phyloP scores from a whole-genome alignment of 2,329 filamentous ascomycete species.

The Geoglossum cookeanum region DNA sequence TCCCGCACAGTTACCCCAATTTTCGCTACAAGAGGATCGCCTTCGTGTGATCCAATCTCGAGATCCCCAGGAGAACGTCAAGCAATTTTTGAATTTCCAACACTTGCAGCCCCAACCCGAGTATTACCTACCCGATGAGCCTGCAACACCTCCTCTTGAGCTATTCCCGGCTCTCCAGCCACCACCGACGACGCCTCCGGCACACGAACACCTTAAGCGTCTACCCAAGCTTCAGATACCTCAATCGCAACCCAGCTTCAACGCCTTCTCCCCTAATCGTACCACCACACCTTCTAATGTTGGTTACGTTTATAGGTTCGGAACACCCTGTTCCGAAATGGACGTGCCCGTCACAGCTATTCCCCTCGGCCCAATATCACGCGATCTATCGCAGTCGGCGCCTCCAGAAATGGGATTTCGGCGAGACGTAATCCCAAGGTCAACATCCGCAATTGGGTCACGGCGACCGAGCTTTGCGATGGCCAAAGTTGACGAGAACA shows the following conservation, averaged over 20 bases:
- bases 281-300: conserved; percentile 28
- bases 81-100: conserved; percentile 79
- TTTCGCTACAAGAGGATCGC: conserved; percentile 51
- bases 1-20: conserved; percentile 40
- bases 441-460: conserved; percentile 13
- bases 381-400: conserved; percentile 74
- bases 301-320: conserved; percentile 50
- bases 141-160: conserved; percentile 51
- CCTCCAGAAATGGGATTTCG: conserved; percentile 80
- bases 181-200: conserved; percentile 21
- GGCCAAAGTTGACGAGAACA: conserved; percentile 13
- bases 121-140: conserved; percentile 30
- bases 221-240: conserved; percentile 40
- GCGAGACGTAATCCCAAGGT: conserved; percentile 21
- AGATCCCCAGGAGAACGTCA: conserved; percentile 83
- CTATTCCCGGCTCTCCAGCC: conserved; percentile 28
- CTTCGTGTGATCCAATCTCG: conserved; percentile 50
- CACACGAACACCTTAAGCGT: conserved; percentile 30
- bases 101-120: conserved; percentile 35
- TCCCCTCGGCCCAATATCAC: conserved; percentile 49
- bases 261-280: conserved; percentile 26
- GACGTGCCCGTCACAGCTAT: conserved; percentile 68
- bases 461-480: conserved; percentile 15
- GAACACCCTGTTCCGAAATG: conserved; percentile 79
- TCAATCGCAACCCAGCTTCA: conserved; percentile 12